Evolutionary conservation across 2,329 filamentous ascomycete genomes (phyloP), one percentile per base, ranked within the genome.

Genomic region (Ophiocordyceps camponoti-saundersi): DNA sequence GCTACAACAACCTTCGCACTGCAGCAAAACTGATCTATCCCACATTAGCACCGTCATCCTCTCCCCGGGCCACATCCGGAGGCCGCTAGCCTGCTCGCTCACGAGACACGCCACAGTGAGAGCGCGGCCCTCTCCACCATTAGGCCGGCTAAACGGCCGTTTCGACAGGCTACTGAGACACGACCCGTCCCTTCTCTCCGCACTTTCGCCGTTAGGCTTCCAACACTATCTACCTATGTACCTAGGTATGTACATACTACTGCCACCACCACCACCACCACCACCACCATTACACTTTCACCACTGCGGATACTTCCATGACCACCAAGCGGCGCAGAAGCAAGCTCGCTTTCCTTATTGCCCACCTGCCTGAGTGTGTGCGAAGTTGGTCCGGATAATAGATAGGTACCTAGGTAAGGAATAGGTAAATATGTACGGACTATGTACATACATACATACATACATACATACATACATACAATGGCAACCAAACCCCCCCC

Each of bases 121-220:
- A n/a, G n/a, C n/a, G n/a, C 34, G 34, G 16, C 11, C n/a, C 45
- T 41, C 69, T 66, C 71, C 71, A 75, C 72, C 71, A 72, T 75
- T 73, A 67, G 62, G 69, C 72, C 72, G 72, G 70, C 64, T 61
- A 74, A 70, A 72, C 60, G 68, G 71, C 72, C 72, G 71, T 64
- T 59, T 61, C 56, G 61, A 60, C 61, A 60, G 62, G 62, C 61
- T 45, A 18, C 26, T 46, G 43, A 44, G 45, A 41, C 47, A 45
- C 21, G 18, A 32, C 29, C 42, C 22, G 42, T 44, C 42, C 42
- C 42, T 45, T 36, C 44, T 21, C 45, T 41, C 44, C 39, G 22
- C 34, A 26, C 23, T 26, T 26, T 26, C 23, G 23, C 23, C 23
- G 23, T 26, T 26, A 26, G 23, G 23, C 23, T 26, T 26, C 23